These are phyloP conservation scores for Stagonosporopsis cucurbitacearum DNA, from an alignment of 2,329 filamentous ascomycete genomes.

Conservation along the genomic window DNA sequence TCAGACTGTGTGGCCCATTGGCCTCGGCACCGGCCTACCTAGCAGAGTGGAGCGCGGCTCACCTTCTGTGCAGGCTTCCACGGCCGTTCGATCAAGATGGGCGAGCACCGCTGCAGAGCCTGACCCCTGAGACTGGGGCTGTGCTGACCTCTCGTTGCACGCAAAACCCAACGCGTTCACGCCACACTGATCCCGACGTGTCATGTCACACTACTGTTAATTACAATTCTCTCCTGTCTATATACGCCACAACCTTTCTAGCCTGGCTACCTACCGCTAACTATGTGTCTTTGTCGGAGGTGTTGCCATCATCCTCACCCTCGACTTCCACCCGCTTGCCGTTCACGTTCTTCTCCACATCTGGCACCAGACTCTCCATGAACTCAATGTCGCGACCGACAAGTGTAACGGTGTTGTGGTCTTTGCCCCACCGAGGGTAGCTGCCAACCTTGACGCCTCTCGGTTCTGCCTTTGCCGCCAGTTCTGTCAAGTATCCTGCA, in stretches of 20 bases:
- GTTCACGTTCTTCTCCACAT: conserved; percentile 78
- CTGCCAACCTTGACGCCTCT: conserved; percentile 91
- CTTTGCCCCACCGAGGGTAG: conserved; percentile 91
- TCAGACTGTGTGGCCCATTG: conserved; percentile 8
- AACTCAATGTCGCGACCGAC: conserved; percentile 77
- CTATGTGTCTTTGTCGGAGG: conserved; percentile 48
- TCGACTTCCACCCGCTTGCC: conserved; percentile 74
- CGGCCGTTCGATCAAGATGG: neutral
- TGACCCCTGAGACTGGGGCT: conserved; percentile 15
- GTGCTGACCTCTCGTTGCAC: neutral
- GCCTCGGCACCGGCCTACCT: conserved; percentile 12
- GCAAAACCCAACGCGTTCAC: conserved; percentile 14
- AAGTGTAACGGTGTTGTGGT: conserved; percentile 86
- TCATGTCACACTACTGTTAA: conserved; percentile 19
- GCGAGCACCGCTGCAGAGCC: conserved; percentile 23
- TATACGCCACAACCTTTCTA: conserved; percentile 30
- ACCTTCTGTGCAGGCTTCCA: conserved; percentile 37
- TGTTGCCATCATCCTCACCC: conserved; percentile 60
- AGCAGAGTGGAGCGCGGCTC: conserved; percentile 13
- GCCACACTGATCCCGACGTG: conserved; percentile 27
- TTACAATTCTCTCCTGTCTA: conserved; percentile 21
- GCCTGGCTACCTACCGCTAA: conserved; percentile 17
- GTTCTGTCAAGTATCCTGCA: conserved; percentile 79
- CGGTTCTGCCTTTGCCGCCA: conserved; percentile 74
- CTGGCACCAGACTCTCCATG: conserved; percentile 77